Base-by-base conservation (phyloP, 148 eudicot species). In the Suaeda aralocaspica region DNA sequence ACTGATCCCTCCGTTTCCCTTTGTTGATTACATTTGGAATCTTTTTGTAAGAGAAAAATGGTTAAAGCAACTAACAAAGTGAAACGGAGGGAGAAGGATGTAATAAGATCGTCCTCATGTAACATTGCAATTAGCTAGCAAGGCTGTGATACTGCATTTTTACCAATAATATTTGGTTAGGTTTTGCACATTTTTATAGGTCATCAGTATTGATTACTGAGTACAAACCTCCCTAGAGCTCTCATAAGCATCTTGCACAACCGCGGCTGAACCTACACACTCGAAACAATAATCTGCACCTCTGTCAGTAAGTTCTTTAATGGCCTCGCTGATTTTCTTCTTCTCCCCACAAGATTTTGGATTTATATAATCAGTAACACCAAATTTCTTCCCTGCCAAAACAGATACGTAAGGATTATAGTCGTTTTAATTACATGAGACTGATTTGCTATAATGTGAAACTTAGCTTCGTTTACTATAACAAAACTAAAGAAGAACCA, bases 231-330 rank as follows among this genome's bases (percentile, higher is more conserved):
- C 70, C 24, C 86, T 77, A 44, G 82, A 74, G 55, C 84, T 79
- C 21, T 76, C 68, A 44, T 79, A 81, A 50, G 89, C 89, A 52
- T 83, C 78, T 49, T 77, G 82, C 85, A 86, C 77, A 24, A 83
- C 51, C 2, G 85, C 75, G 5, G 82, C 66, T 26, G 74, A 11
- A 1, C 89, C 87, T 42, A 84, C 68, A 74, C 90, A 86, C 69
- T 86, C 90, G 24, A 86, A 86, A 66, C 82, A 82, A 66, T 84
- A 84, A 30, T 86, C 90, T 5, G 87, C 90, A 4, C 90, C 90
- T 42, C 82, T 87, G 28, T 79, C 76, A 2, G 85, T 86, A 51
- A 86, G 77, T 50, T 84, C 90, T 59, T 79, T 67, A 14, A 86
- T 86, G 16, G 58, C 81, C 79, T 89, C 63, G 73, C 83, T 70